Evolutionary conservation across 2,329 filamentous ascomycete species (phyloP).

Genomic region (Corinectria fuckeliana): DNA sequence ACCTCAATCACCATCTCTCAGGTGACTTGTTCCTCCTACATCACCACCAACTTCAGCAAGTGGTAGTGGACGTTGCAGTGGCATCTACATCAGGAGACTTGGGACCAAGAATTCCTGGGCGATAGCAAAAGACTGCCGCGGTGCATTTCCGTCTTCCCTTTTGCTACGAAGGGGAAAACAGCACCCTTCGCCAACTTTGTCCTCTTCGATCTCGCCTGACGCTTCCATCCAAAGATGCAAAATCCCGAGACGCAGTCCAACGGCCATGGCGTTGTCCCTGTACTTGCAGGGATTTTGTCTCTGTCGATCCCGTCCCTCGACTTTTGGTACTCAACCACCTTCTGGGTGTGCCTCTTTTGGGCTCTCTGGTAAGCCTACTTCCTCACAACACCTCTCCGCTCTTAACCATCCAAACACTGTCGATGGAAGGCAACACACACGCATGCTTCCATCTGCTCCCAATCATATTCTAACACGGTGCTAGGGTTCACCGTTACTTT

Average conservation of each 20-base stretch:
- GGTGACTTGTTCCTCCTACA: slow-evolving; percentile 15
- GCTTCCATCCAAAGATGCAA: slow-evolving; percentile 29
- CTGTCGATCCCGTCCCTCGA: slow-evolving; percentile 35
- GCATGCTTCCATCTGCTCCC: neutral
- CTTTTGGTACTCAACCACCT: slow-evolving; percentile 52
- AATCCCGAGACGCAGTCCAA: slow-evolving; percentile 23
- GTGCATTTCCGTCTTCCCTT: slow-evolving; percentile 21
- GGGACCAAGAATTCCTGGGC: slow-evolving; percentile 14
- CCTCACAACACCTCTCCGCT: neutral
- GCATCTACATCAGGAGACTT: slow-evolving; percentile 4
- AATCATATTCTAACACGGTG: slow-evolving; percentile 27
- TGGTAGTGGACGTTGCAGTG: neutral
- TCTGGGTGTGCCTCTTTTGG: slow-evolving; percentile 54
- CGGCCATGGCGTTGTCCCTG: slow-evolving; percentile 19
- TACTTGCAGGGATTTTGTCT: slow-evolving; percentile 26
- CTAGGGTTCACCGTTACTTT: slow-evolving; percentile 84
- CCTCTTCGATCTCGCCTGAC: slow-evolving; percentile 23
- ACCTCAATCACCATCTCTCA: slow-evolving; percentile 22
- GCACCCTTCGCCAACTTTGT: slow-evolving; percentile 24
- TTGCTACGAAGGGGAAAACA: slow-evolving; percentile 26
- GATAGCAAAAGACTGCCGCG: slow-evolving; percentile 16
- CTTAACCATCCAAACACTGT: neutral
- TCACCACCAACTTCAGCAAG: slow-evolving; percentile 8
- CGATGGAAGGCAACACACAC: neutral
- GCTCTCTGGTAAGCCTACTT: slow-evolving; percentile 54